A percentile compares a stretch with the other conserved stretches of the same genome.
phyloP scores from a whole-genome alignment of 2,329 filamentous ascomycete species.

The Teratosphaeria epicoccoides region DNA sequence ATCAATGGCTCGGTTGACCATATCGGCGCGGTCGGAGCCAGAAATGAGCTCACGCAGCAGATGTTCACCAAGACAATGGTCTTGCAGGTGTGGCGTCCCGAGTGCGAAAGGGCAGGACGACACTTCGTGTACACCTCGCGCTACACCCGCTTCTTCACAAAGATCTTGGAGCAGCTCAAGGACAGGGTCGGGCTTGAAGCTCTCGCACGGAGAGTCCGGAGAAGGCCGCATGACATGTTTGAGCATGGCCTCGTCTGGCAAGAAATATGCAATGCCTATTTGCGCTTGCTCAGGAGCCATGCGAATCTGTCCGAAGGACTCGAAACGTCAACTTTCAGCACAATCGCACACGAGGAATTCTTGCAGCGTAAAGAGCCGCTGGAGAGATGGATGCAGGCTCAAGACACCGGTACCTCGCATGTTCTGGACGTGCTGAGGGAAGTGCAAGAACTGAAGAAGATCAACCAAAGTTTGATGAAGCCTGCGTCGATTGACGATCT shows the following conservation, averaged over 20 bases:
- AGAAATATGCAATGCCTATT: slow-evolving; percentile 47
- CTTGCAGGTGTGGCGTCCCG: slow-evolving; percentile 90
- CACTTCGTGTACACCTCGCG: slow-evolving; percentile 87
- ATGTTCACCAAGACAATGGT: slow-evolving; percentile 93
- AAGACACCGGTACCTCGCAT: slow-evolving; percentile 34
- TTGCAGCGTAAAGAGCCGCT: slow-evolving; percentile 47
- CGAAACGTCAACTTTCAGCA: slow-evolving; percentile 55
- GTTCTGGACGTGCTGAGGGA: slow-evolving; percentile 55
- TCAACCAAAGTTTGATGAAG: slow-evolving; percentile 85
- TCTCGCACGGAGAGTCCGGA: slow-evolving; percentile 66
- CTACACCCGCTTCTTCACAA: slow-evolving; percentile 73
- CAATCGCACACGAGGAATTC: slow-evolving; percentile 56
- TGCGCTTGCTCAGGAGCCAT: slow-evolving; percentile 46
- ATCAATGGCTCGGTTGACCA: not conserved
- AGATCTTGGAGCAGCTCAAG: slow-evolving; percentile 60
- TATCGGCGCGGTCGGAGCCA: slow-evolving; percentile 50
- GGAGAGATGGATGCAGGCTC: slow-evolving; percentile 45
- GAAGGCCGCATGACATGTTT: slow-evolving; percentile 66
- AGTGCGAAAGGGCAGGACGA: slow-evolving; percentile 70
- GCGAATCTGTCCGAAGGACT: slow-evolving; percentile 49
- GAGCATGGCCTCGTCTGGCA: slow-evolving; percentile 54
- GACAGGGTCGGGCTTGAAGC: slow-evolving; percentile 69
- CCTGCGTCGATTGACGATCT: slow-evolving; percentile 78
- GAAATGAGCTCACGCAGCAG: slow-evolving; percentile 68
- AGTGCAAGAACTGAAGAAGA: slow-evolving; percentile 58